Evolutionary conservation across 192 early-diverging fungal genomes (phyloP).

Genomic region (Lobosporangium transversale): DNA sequence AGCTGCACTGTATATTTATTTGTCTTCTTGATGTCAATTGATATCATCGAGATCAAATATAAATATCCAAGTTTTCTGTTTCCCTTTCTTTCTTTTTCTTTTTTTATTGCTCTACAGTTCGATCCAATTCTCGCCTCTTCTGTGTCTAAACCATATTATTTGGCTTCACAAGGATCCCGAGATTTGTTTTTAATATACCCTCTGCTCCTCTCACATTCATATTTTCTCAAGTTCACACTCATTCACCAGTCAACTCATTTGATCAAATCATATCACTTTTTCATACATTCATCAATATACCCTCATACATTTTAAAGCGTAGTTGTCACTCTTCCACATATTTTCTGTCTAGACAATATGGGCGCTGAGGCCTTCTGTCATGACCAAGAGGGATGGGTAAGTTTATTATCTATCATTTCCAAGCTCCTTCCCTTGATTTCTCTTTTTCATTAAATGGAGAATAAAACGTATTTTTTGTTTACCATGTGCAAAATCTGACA

Average conservation of each 20-base stretch:
- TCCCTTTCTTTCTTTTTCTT: background rate
- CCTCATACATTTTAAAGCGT: too few species aligned
- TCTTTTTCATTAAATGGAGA: too few species aligned
- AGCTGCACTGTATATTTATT: background rate
- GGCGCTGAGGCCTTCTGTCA: conserved; percentile 16
- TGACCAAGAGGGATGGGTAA: conserved; percentile 37
- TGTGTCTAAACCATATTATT: too few species aligned
- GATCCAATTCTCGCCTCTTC: background rate
- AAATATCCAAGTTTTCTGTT: background rate
- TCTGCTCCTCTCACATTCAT: background rate
- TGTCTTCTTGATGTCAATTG: background rate
- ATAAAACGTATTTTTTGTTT: background rate
- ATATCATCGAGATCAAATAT: background rate
- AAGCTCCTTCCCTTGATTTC: background rate
- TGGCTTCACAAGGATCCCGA: too few species aligned
- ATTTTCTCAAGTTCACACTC: too few species aligned
- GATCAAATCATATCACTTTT: background rate
- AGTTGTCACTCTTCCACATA: background rate
- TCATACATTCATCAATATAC: too few species aligned
- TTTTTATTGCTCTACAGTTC: too few species aligned
- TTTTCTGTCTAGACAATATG: conserved; percentile 3
- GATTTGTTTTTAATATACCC: too few species aligned
- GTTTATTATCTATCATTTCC: background rate
- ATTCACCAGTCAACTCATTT: too few species aligned
- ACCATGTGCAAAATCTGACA: too few species aligned